A percentile compares a stretch with the other conserved stretches of the same genome.
Evolutionary conservation across 2,329 filamentous ascomycete species (phyloP).

Genomic region (Verticillium tricorpus): DNA sequence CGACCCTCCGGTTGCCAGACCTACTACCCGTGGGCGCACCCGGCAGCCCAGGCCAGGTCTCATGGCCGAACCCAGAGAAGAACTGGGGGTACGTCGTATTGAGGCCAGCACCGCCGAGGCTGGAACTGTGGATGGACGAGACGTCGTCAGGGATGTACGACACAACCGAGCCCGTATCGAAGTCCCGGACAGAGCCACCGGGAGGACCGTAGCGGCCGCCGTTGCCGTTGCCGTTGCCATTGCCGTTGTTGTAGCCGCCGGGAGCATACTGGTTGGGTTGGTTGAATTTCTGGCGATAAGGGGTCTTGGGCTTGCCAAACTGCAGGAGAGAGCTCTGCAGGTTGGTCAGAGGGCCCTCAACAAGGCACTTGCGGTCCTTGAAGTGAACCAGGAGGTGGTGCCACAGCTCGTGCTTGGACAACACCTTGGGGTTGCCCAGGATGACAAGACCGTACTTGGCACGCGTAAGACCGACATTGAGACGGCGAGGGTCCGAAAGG

Average conservation of each 20-base stretch:
- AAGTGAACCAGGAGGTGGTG: conserved; percentile 93
- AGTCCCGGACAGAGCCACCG: conserved; percentile 37
- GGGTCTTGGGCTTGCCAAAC: conserved; percentile 89
- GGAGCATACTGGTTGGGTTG: conserved; percentile 66
- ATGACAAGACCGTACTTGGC: conserved; percentile 97
- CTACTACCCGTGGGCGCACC: conserved; percentile 62
- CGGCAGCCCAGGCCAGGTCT: conserved; percentile 80
- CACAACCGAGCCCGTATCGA: conserved; percentile 82
- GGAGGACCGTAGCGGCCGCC: conserved; percentile 6
- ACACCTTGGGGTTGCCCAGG: conserved; percentile 92
- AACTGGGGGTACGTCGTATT: conserved; percentile 83
- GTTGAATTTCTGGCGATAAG: conserved; percentile 80
- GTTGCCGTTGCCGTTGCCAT: conserved; percentile 21
- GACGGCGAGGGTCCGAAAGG: conserved; percentile 91
- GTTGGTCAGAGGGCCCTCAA: conserved; percentile 92
- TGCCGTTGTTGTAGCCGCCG: conserved; percentile 22
- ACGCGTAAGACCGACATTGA: conserved; percentile 94
- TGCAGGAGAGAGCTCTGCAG: conserved; percentile 93
- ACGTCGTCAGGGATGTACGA: conserved; percentile 97
- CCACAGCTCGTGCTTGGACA: conserved; percentile 97
- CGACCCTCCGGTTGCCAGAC: conserved; percentile 60
- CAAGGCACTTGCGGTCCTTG: conserved; percentile 93
- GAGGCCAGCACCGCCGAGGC: conserved; percentile 79
- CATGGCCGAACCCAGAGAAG: conserved; percentile 87
- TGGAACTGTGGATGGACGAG: conserved; percentile 89